Percentiles rank a stretch among this genome's conserved stretches.
Evolutionary conservation across 495 filamentous ascomycete genomes (phyloP).

Genomic region (Lasiosphaeria ovina): DNA sequence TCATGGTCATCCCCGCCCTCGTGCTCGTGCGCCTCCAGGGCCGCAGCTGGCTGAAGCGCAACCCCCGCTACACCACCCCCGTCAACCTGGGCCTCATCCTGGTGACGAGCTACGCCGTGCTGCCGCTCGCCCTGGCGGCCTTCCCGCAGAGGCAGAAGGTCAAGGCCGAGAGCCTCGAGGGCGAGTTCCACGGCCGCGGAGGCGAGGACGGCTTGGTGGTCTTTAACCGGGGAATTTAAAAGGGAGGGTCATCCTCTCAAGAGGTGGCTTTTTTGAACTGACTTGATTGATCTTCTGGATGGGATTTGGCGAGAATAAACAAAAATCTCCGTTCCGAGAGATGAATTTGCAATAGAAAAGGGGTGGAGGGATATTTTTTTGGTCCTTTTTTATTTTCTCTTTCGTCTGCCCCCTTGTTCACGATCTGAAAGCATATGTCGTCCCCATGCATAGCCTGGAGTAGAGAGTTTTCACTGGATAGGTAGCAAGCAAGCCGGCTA

Average conservation of each 20-base stretch:
- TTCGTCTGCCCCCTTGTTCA: too few relatives aligned
- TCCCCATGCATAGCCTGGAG: too few relatives aligned
- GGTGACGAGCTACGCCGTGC: slow-evolving; percentile 73
- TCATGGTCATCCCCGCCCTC: slow-evolving; percentile 92
- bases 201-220: slow-evolving; percentile 74
- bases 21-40: slow-evolving; percentile 79
- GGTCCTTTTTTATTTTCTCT: too few relatives aligned
- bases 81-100: slow-evolving; percentile 84
- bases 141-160: slow-evolving; percentile 90
- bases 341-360: too few relatives aligned
- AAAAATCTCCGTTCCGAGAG: too few relatives aligned
- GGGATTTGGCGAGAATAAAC: too few relatives aligned
- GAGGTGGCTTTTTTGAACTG: slow-evolving; percentile 3
- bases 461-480: too few relatives aligned
- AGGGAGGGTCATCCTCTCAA: neutral
- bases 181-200: slow-evolving; percentile 77
- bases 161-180: slow-evolving; percentile 67
- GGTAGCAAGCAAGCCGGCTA: too few relatives aligned
- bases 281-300: neutral
- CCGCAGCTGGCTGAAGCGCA: slow-evolving; percentile 63
- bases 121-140: slow-evolving; percentile 82
- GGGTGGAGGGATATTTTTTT: too few relatives aligned
- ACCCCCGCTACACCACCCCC: slow-evolving; percentile 70
- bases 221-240: slow-evolving; percentile 86
- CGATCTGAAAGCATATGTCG: too few relatives aligned